Evolutionary conservation across 441 rosid genomes (phyloP), one percentile per base, ranked within the genome.

Genomic region (Jatropha podagrica): DNA sequence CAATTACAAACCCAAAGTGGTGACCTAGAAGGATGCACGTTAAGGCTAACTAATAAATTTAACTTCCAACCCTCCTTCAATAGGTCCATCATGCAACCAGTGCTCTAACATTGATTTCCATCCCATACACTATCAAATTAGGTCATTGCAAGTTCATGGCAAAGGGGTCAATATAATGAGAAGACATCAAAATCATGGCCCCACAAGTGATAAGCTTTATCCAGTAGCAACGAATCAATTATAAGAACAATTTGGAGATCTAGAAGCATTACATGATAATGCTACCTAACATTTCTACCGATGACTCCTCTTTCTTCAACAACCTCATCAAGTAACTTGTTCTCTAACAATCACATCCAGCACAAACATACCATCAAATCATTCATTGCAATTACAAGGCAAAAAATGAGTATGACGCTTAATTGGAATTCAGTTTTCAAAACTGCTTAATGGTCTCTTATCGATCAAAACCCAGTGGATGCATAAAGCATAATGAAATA

Each of bases 201-300:
- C 13, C 40, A 61, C 23, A 5, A 62, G 4, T 7, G 7, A 32
- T 61, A 32, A 14, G 7, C 9, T 55, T 2, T 56, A n/a, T 5
- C 54, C 58, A 67, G 3, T 42, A 77, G 23, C 46, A 1, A 60
- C 48, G 7, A 69, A 63, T 65, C 54, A 79, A 32, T 15, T 6
- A 51, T 26, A 26, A 48, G 37, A 48, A 37, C 40, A 27, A 38
- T 59, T 2, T 48, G 7, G 17, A 40, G 27, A 44, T 52, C 42
- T 14, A 3, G 44, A 41, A 9, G 6, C 60, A 74, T 49, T 62
- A 41, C 51, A 55, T 5, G 54, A 23, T 42, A 55, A 42, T 10
- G 41, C 61, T 49, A 23, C 78, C 32, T 4, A 74, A 56, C 23
- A 17, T 1, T 5, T 56, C 23, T 20, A 56, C 11, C 23, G 17